Evolutionary conservation across 345 rosid species (phyloP), one percentile per base, ranked within the genome.

Genomic region (Fremontodendron californicum): DNA sequence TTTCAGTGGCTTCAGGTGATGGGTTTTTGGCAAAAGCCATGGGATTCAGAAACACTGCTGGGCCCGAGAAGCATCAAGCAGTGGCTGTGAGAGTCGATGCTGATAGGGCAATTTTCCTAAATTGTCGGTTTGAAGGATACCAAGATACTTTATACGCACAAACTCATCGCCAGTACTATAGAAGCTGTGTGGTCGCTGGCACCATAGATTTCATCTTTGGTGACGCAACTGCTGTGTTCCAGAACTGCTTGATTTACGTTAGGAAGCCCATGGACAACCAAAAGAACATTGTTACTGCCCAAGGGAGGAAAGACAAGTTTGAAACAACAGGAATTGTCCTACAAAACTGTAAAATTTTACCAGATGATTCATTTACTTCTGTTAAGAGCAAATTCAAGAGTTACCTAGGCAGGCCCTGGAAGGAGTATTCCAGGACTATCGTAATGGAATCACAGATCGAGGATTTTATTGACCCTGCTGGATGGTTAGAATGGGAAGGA

Each of bases 121-220:
- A 94, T 81, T 92, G 94, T 78, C 84, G 93, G 2, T 94, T 94
- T 10, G 98, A 94, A 71, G 92, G 97, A 0, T 84, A 86, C 82
- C 94, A 90, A 76, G 85, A 89, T 84, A 90, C 98, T 3, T 76
- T 94, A 19, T 80, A 91, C 37, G 97, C 73, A 4, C 94, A 90
- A 74, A 81, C 95, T 3, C 98, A 94, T 77, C 92, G 98, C 12
- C 97, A 94, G 55, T 94, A 77, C 78, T 94, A 88, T 83, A 78
- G 88, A 35, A 85, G 92, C 81, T 92, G 95, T 54, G 88, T 94
- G 42, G 81, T 94, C 13, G 4, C 86, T 0, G 98, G 98, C 3
- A 92, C 96, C 0, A 60, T 90, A 1, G 98, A 94, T 58, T 90
- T 94, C 85, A 91, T 94, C 69, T 92, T 94, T 7, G 98, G 98